Percentiles rank a stretch among this genome's conserved stretches.
Evolutionary conservation across 2,329 filamentous ascomycete species (phyloP).

Genomic region (Ilyonectria sp.): DNA sequence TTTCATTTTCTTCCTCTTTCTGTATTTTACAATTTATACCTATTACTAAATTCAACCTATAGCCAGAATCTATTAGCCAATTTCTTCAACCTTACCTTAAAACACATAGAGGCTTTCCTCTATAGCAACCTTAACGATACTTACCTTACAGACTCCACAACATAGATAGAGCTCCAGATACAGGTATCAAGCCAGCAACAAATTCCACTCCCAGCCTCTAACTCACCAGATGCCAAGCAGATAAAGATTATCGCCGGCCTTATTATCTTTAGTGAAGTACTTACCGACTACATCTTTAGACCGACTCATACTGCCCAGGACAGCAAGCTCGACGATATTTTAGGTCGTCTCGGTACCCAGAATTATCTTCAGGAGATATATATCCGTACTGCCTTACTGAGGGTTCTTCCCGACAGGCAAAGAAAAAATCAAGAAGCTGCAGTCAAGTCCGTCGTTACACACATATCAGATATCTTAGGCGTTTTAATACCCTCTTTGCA

Average conservation of each 20-base stretch:
- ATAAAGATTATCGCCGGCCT: background rate
- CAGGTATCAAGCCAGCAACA: background rate
- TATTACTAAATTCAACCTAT: background rate
- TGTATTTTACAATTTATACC: too few species aligned
- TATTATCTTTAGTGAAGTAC: background rate
- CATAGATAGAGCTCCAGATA: background rate
- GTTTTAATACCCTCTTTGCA: background rate
- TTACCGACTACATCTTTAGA: background rate
- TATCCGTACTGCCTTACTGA: background rate
- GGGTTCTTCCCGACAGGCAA: background rate
- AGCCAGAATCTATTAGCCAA: background rate
- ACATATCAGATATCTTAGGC: background rate
- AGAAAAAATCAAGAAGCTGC: background rate
- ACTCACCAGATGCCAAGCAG: slow-evolving; percentile 1
- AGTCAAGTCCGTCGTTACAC: background rate
- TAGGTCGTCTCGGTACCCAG: background rate
- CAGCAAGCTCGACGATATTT: background rate
- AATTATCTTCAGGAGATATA: background rate
- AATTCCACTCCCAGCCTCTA: background rate
- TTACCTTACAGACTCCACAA: background rate
- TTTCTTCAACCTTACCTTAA: background rate
- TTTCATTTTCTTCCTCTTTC: too few species aligned
- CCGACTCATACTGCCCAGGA: background rate
- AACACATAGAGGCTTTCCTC: slow-evolving; percentile 1
- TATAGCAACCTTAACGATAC: background rate